These are phyloP conservation scores for Otatea glauca DNA, from an alignment of 176 grass and related monocot species.

Conservation along the genomic window DNA sequence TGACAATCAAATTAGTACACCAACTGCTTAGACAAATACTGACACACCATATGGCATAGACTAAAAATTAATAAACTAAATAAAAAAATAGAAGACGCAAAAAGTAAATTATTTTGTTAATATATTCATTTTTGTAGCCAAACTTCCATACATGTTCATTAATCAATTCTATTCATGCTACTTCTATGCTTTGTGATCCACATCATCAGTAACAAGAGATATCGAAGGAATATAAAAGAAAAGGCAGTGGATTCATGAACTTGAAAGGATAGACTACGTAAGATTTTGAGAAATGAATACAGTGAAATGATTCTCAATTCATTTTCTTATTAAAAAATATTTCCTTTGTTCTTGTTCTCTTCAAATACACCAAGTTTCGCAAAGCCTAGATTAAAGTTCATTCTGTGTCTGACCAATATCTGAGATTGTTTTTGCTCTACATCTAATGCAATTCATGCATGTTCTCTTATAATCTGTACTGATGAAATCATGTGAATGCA, in stretches of 20 bases:
- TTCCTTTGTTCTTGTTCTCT: not conserved
- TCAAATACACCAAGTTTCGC: slow-evolving; percentile 1
- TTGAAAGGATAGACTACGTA: not conserved
- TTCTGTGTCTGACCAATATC: not conserved
- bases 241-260: not conserved
- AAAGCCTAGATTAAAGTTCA: not conserved
- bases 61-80: not conserved
- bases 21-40: not conserved
- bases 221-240: not conserved
- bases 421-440: not conserved
- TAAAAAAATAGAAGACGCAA: not conserved
- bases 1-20: not conserved
- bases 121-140: not conserved
- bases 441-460: not conserved
- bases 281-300: not conserved
- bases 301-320: not conserved
- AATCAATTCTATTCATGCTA: not conserved
- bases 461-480: not conserved
- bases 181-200: not conserved
- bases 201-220: not conserved
- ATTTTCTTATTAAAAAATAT: not conserved
- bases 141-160: not conserved
- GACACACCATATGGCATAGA: not conserved
- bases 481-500: not conserved
- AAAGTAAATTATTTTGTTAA: not conserved